Conservation (phyloP, 305 asterid genomes). For the Galium porrigens region DNA sequence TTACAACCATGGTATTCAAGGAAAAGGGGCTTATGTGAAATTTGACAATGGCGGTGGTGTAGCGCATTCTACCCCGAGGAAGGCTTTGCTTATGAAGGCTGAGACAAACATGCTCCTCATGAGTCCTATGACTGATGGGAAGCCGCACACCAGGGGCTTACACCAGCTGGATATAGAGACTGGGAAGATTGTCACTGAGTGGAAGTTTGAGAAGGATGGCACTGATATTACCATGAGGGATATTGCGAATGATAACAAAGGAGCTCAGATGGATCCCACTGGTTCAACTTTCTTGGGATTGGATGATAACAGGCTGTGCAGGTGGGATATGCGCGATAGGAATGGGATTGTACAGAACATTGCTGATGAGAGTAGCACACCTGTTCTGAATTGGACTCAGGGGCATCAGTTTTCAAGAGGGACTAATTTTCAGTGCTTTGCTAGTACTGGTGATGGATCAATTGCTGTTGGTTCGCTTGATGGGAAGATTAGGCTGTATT, state of each 20-base stretch:
- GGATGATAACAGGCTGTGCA: constrained; percentile 80
- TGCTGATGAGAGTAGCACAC: constrained; percentile 50
- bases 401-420: constrained; percentile 98
- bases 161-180: constrained; percentile 91
- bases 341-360: constrained; percentile 68
- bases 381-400: constrained; percentile 90
- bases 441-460: constrained; percentile 94
- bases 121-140: constrained; percentile 61
- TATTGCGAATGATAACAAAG: constrained; percentile 75
- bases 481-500: constrained; percentile 91
- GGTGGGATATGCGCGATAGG: constrained; percentile 99
- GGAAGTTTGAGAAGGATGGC: constrained; percentile 97
- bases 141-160: constrained; percentile 61
- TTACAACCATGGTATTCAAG: constrained; percentile 81
- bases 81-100: constrained; percentile 78
- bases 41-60: constrained; percentile 37
- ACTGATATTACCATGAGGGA: constrained; percentile 83
- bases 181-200: constrained; percentile 69
- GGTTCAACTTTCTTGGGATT: constrained; percentile 91
- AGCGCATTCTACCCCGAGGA: constrained; percentile 52
- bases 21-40: constrained; percentile 75
- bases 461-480: constrained; percentile 93
- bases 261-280: constrained; percentile 89
- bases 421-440: constrained; percentile 91
- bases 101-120: constrained; percentile 96